A percentile compares a stretch with the other conserved stretches of the same genome.
Conservation (phyloP, 179 eudicot species). For the Beta lomatogona region DNA sequence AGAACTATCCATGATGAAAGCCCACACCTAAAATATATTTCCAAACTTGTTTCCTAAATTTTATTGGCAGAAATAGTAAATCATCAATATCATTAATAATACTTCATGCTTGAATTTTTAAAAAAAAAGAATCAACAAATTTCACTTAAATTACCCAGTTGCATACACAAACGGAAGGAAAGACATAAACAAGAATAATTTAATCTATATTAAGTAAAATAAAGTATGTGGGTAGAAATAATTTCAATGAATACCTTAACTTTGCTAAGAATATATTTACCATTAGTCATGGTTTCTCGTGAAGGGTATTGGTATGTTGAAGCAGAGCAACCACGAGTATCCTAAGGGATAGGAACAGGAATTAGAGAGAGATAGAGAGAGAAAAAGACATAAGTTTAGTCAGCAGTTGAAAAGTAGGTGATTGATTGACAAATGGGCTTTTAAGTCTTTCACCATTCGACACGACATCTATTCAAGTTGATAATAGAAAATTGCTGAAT, state of each 20-base stretch:
- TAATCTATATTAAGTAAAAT: background rate
- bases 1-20: conserved; percentile 34
- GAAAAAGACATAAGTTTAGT: background rate
- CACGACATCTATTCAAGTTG: background rate
- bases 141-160: background rate
- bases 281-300: conserved; percentile 33
- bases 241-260: conserved; percentile 25
- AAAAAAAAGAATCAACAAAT: background rate
- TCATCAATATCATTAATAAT: background rate
- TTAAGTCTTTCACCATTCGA: background rate
- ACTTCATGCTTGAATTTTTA: background rate
- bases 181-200: background rate
- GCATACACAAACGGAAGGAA: background rate
- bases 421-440: conserved; percentile 13
- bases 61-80: conserved; percentile 1
- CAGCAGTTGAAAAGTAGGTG: background rate
- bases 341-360: conserved; percentile 13
- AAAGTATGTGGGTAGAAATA: background rate
- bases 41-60: conserved; percentile 24
- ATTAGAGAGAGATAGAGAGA: background rate
- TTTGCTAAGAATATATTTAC: conserved; percentile 45
- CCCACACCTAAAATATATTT: conserved; percentile 23
- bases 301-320: background rate
- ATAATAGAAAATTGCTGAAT: background rate
- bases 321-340: background rate